Conservation (phyloP, 2,329 filamentous ascomycete species). For the Aspergillus sp. region DNA sequence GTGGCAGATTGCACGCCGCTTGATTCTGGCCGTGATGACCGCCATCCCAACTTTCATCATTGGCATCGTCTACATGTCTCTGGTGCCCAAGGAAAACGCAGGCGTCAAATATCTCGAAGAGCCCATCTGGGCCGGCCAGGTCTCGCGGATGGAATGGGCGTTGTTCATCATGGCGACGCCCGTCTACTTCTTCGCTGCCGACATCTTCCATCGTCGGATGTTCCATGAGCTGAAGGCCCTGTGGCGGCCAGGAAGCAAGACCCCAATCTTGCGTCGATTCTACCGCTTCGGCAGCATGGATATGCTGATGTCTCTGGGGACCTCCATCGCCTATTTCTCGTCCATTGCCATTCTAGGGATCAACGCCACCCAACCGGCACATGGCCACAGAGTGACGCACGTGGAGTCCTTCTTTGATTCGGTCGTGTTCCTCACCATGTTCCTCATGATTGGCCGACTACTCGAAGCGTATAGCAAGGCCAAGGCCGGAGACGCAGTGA, state of each 20-base stretch:
- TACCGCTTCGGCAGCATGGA: constrained; percentile 98
- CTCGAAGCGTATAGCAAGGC: constrained; percentile 86
- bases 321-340: constrained; percentile 81
- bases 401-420: constrained; percentile 80
- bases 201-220: constrained; percentile 77
- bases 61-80: constrained; percentile 86
- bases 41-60: constrained; percentile 83
- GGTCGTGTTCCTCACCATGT: constrained; percentile 87
- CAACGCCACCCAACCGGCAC: constrained; percentile 34
- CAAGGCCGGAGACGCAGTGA: constrained; percentile 82
- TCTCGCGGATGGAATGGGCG: constrained; percentile 74
- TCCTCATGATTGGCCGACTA: constrained; percentile 65
- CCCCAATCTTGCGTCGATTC: constrained; percentile 71
- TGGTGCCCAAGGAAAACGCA: constrained; percentile 62
- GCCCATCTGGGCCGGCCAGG: constrained; percentile 66
- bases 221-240: constrained; percentile 74
- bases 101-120: constrained; percentile 67
- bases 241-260: constrained; percentile 74
- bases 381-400: constrained; percentile 42
- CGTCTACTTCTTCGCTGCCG: constrained; percentile 81
- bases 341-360: constrained; percentile 76
- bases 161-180: constrained; percentile 80
- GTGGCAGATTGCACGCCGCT: constrained; percentile 70
- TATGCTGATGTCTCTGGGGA: constrained; percentile 84
- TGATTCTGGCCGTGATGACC: constrained; percentile 66